Base-by-base conservation (phyloP, 495 filamentous ascomycete genomes). In the Penicillium diatomitis region DNA sequence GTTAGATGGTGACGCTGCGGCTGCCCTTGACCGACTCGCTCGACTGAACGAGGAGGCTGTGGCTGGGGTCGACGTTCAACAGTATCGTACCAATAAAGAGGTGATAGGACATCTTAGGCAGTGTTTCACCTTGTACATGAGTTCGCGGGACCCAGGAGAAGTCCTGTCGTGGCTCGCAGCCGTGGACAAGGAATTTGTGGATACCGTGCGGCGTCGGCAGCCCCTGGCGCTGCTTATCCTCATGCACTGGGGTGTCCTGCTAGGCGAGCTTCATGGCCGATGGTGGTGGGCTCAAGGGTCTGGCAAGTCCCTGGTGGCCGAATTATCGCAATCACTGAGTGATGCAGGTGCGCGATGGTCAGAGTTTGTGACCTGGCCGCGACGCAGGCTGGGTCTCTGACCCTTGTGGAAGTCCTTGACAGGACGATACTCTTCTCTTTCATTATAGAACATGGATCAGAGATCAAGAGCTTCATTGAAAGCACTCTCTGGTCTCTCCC, bases 251-350 rank as follows among this genome's bases (percentile, higher is more conserved):
- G 65, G 63, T 0, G 62, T 65, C 6, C 42, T 72, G 0, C 47
- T 72, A 0, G 52, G 57, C 7, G 58, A 63, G 43, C 52, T 72
- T n/a, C 60, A 67, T 51, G 65, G 61, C 3, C 50, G 57, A 8
- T 41, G 58, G 37, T 72, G 67, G 68, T 72, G 68, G 68, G 68
- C 67, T 27, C 59, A 53, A 29, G 56, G 61, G 3, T 66, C 67
- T 6, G 68, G 65, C 0, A 52, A 50, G 9, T 61, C 55, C 6
- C 52, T 71, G n/a, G 54, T 68, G 4, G 54, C 56, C 9, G 67
- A 70, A 37, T 30, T 68, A 36, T 44, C 61, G 35, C 39, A 34
- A 12, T 56, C 55, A 6, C 31, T 68, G 30, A 52, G 31, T 3
- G 50, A 52, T 5, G 51, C 46, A 6, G 57, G 62, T 41, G 28